Percentiles rank a stretch among this genome's conserved stretches.
These are phyloP conservation scores for Dissophora ornata DNA, from an alignment of 192 early-diverging fungal species.

Conservation along the genomic window DNA sequence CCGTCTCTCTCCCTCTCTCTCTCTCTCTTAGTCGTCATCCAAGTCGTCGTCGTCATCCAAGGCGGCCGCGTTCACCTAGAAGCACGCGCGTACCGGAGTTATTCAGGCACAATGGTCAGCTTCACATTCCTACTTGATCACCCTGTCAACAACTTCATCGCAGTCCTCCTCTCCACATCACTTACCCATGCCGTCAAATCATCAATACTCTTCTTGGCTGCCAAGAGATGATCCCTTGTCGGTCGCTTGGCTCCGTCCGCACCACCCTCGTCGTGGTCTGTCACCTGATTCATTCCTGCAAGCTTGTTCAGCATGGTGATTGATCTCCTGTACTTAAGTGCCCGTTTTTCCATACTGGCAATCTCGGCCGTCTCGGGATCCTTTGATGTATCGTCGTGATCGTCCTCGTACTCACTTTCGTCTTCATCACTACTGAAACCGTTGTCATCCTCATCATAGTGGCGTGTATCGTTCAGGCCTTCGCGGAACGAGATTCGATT, in stretches of 20 bases:
- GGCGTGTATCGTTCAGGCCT: slow-evolving; percentile 39
- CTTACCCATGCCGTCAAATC: slow-evolving; percentile 54
- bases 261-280: neutral
- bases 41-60: slow-evolving; percentile 32
- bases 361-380: slow-evolving; percentile 47
- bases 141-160: no score
- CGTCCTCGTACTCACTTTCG: neutral
- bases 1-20: neutral
- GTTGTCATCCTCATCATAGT: slow-evolving; percentile 28
- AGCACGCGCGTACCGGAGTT: neutral
- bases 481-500: slow-evolving; percentile 45
- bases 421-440: slow-evolving; percentile 10
- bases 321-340: slow-evolving; percentile 48
- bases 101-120: neutral
- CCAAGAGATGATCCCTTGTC: slow-evolving; percentile 43
- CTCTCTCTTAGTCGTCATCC: slow-evolving; percentile 29
- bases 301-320: slow-evolving; percentile 43
- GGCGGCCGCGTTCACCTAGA: slow-evolving; percentile 27
- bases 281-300: slow-evolving; percentile 11
- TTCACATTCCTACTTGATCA: no score
- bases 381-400: slow-evolving; percentile 29
- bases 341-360: slow-evolving; percentile 32
- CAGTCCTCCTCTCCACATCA: no score
- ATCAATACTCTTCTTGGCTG: slow-evolving; percentile 54
- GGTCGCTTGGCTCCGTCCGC: slow-evolving; percentile 27